Percentiles rank a stretch among this genome's conserved stretches.
phyloP scores from a whole-genome alignment of 2,329 filamentous ascomycete species.

The Exophiala oligosperma region DNA sequence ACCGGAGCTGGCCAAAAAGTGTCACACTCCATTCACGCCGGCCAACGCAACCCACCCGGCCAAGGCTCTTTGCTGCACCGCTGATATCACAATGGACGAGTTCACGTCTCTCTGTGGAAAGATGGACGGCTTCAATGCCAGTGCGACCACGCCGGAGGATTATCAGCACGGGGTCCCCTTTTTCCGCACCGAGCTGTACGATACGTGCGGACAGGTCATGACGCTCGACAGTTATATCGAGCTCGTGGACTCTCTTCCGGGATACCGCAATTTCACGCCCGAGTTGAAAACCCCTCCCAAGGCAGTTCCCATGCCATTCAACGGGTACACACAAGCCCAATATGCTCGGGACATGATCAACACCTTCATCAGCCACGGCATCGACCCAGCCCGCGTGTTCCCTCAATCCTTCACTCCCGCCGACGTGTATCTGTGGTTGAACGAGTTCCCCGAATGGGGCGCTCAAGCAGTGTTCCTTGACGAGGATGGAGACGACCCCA shows the following conservation, averaged over 20 bases:
- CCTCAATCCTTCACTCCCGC: constrained; percentile 66
- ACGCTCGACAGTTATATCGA: constrained; percentile 63
- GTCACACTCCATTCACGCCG: constrained; percentile 61
- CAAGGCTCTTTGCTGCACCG: constrained; percentile 68
- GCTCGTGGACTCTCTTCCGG: constrained; percentile 56
- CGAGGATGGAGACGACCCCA: constrained; percentile 56
- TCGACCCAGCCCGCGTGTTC: constrained; percentile 58
- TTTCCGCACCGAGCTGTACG: constrained; percentile 28
- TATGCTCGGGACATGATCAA: constrained; percentile 67
- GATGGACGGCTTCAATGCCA: constrained; percentile 64
- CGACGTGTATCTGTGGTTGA: constrained; percentile 68
- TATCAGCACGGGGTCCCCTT: constrained; percentile 60
- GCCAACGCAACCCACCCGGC: constrained; percentile 54
- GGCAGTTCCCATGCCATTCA: constrained; percentile 69
- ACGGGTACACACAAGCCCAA: constrained; percentile 63
- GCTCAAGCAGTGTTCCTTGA: constrained; percentile 66
- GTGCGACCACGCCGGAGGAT: constrained; percentile 56
- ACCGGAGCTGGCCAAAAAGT: constrained; percentile 64
- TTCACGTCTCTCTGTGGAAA: constrained; percentile 69
- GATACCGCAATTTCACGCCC: constrained; percentile 59
- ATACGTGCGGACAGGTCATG: constrained; percentile 59
- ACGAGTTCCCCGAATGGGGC: constrained; percentile 60
- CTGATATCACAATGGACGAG: constrained; percentile 67
- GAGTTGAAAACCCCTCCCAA: constrained; percentile 64
- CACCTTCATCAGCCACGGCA: constrained; percentile 55